Conservation (phyloP, 495 filamentous ascomycete genomes). For the Aspergillus egyptiacus region DNA sequence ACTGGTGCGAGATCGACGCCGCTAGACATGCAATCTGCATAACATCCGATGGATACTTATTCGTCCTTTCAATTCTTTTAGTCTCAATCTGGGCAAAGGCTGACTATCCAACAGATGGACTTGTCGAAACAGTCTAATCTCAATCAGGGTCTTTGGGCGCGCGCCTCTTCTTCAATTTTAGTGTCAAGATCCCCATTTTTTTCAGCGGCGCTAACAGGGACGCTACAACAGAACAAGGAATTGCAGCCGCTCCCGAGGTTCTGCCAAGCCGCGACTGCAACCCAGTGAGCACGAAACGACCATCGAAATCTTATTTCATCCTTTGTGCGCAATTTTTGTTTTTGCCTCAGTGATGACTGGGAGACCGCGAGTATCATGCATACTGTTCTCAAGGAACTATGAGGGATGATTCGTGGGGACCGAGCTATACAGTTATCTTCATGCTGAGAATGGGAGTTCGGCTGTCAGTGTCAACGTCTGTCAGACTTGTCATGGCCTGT, state of each 20-base stretch:
- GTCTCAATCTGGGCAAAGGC: neutral
- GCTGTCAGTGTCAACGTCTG: too few relatives aligned
- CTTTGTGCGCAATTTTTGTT: neutral
- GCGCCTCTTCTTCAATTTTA: neutral
- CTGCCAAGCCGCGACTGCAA: neutral
- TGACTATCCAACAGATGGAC: too few relatives aligned
- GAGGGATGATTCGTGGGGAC: too few relatives aligned
- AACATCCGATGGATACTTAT: too few relatives aligned
- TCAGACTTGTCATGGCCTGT: too few relatives aligned
- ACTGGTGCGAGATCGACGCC: slow-evolving; percentile 1
- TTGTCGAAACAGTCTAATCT: neutral
- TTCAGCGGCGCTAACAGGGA: neutral
- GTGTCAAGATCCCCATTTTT: neutral
- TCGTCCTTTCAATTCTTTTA: too few relatives aligned
- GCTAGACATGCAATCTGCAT: neutral
- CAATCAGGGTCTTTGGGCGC: neutral
- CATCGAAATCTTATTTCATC: neutral
- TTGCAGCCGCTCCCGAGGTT: neutral
- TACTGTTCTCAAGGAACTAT: too few relatives aligned
- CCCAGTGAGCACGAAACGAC: neutral
- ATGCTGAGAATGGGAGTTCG: too few relatives aligned
- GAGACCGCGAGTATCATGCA: too few relatives aligned
- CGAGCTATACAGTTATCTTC: too few relatives aligned
- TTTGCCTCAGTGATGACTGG: too few relatives aligned
- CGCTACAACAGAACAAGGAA: neutral